Evolutionary conservation across 176 grass and related monocot genomes (phyloP), one percentile per base, ranked within the genome.

Genomic region (Carex kokanica): DNA sequence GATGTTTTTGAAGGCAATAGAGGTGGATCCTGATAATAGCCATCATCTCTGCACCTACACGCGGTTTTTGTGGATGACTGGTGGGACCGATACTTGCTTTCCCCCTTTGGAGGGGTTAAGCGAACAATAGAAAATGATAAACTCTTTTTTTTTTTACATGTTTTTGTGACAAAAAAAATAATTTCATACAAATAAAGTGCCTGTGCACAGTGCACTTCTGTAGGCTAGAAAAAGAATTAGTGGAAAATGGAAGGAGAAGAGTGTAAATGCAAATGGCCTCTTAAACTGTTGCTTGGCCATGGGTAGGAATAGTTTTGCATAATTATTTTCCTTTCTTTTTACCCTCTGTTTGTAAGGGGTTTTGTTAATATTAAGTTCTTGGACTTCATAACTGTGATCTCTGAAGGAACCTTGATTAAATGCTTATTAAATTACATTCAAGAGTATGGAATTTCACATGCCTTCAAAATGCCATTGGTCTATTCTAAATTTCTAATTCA

Each of bases 11-110:
- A 27, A 64, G 18, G 92, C 95, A 20, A 82, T 89, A 29, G 87
- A 94, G 9, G 88, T 83, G 59, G 92, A 93, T 29, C 90, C 95
- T 1, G 83, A 86, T 74, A 94, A 84, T 78, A 89, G 56, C 85
- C 78, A 91, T 77, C 82, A 93, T 70, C 59, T 75, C 64, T 86
- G 90, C 53, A 87, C 80, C 71, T 98, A 98, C 25, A 85, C 90
- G 0, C 89, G 89, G 85, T 98, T 98, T 85, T 79, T 91, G 47
- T 98, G 95, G 95, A 92, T 66, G 74, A 93, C 88, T 29, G 95
- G 92, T 56, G 92, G 81, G 43, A 70, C 86, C 4, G 92, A 94
- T 32, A 91, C 90, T 57, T 98, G 95, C 84, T 63, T 93, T 56
- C 73, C 51, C 73, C 24, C 51, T 32, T 32, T 78, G 47, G 73